phyloP scores from a whole-genome alignment of 495 filamentous ascomycete genomes.

The Bryoglossum gracile region DNA sequence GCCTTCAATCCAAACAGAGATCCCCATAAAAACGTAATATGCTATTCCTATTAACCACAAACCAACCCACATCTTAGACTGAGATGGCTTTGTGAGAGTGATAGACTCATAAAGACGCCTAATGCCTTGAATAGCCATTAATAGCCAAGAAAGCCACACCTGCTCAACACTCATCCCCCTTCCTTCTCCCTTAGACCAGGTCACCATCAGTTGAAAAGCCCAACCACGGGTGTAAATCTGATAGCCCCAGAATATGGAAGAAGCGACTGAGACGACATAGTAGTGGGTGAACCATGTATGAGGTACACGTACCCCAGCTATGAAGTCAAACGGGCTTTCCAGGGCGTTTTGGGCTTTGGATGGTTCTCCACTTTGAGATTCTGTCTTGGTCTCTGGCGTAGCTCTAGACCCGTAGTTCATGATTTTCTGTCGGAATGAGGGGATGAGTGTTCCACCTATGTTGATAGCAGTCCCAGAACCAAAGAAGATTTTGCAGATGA shows the following conservation, averaged over 20 bases:
- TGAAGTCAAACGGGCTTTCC: neutral
- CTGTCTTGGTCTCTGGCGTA: constrained; percentile 5
- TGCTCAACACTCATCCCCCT: constrained; percentile 54
- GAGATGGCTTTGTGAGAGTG: constrained; percentile 52
- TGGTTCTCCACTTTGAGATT: too few species aligned
- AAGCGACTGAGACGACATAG: constrained; percentile 64
- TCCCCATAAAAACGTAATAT: constrained; percentile 65
- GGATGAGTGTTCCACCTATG: constrained; percentile 33
- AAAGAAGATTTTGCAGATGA: constrained; percentile 42
- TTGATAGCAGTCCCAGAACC: constrained; percentile 33
- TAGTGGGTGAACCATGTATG: constrained; percentile 86
- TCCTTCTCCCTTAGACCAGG: constrained; percentile 28
- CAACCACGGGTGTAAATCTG: constrained; percentile 57
- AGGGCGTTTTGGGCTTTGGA: neutral
- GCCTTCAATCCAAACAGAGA: constrained; percentile 84
- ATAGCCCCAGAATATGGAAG: constrained; percentile 67
- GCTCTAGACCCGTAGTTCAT: constrained; percentile 44
- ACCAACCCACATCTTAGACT: constrained; percentile 69
- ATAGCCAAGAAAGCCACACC: constrained; percentile 55
- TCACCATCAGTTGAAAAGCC: constrained; percentile 37
- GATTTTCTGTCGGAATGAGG: constrained; percentile 33
- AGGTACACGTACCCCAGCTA: constrained; percentile 49
- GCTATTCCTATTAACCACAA: constrained; percentile 73
- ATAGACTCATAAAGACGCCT: constrained; percentile 70
- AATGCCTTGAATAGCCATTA: constrained; percentile 66